Base-by-base conservation (phyloP, 352 stramenopile species). In the Phytophthora aleatoria region DNA sequence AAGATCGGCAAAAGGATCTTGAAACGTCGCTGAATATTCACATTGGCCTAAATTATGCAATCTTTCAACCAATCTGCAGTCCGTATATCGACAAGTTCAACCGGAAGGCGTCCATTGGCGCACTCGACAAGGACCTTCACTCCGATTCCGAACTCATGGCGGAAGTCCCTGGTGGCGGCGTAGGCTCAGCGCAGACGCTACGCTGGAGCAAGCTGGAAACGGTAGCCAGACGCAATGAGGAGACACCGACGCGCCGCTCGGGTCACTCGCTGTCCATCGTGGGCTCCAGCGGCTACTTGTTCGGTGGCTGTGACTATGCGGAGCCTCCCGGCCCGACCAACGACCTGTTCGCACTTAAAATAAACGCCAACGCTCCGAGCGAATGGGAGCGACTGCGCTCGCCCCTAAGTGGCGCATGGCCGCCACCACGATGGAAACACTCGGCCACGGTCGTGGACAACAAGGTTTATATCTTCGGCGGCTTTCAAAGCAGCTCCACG, bases 391-490 rank as follows among this genome's bases (percentile, higher is more conserved):
- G 81, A 43, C 66, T 94, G 45, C 61, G 64, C 20, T 85, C 88
- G 12, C 57, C 71, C 0, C 50, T 74, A 5, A 58, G 38, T 2
- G 61, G 50, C 1, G 50, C 50, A 9, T 64, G 57, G 51, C 91
- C 83, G 12, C 55, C 70, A 57, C 83, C 79, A 30, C 71, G 91
- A 26, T 97, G 91, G 87, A 92, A 98, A 60, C 96, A 99, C 74
- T 96, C 87, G 55, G 91, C 91, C 26, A 94, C 86, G 3, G 77
- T 92, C 49, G 85, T 97, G 55, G 86, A 94, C 77, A 82, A 81
- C 64, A 91, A 91, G 67, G 95, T 98, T 44, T 83, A 98, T 38
- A 67, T 98, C 12, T 99, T 99, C 73, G 96, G 96, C 7, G 96
- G 96, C 7, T 99, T 98, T 69, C 85, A 94, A 55, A 97, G 73